Conservation (phyloP, 345 rosid species). For the Bretschneidera sinensis region DNA sequence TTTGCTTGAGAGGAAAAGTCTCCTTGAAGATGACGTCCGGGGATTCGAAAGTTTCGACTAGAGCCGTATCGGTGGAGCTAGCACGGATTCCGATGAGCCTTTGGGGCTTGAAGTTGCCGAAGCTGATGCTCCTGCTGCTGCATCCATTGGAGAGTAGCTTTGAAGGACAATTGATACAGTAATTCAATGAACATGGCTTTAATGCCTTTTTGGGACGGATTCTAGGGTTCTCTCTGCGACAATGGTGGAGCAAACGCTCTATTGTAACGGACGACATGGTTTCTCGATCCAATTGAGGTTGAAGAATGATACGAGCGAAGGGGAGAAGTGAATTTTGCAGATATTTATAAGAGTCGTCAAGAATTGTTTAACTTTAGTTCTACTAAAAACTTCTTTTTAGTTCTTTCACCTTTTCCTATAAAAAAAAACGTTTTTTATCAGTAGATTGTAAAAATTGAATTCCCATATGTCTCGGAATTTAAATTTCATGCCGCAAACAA, state of each 20-base stretch:
- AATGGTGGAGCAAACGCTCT: constrained; percentile 36
- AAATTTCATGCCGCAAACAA: too few species aligned
- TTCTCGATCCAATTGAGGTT: background rate
- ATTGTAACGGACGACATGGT: constrained; percentile 45
- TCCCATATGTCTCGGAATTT: too few species aligned
- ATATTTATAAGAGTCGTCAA: too few species aligned
- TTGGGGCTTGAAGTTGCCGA: constrained; percentile 20
- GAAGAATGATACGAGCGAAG: background rate
- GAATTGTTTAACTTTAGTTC: too few species aligned
- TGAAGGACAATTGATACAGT: constrained; percentile 12
- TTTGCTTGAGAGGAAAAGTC: constrained; percentile 53
- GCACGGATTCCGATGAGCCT: constrained; percentile 29
- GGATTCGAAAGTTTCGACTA: constrained; percentile 36
- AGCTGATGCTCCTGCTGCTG: constrained; percentile 10
- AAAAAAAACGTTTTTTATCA: too few species aligned
- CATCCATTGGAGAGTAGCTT: constrained; percentile 23
- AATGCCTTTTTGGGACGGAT: constrained; percentile 9
- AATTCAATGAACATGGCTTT: constrained; percentile 20
- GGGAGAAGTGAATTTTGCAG: background rate
- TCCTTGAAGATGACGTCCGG: constrained; percentile 44
- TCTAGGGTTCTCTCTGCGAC: constrained; percentile 13
- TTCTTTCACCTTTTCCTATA: too few species aligned
- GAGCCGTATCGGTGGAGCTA: constrained; percentile 46
- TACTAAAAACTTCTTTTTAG: too few species aligned
- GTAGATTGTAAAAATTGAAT: too few species aligned